phyloP scores from a whole-genome alignment of 257 asterid species.

The Penstemon davidsonii region DNA sequence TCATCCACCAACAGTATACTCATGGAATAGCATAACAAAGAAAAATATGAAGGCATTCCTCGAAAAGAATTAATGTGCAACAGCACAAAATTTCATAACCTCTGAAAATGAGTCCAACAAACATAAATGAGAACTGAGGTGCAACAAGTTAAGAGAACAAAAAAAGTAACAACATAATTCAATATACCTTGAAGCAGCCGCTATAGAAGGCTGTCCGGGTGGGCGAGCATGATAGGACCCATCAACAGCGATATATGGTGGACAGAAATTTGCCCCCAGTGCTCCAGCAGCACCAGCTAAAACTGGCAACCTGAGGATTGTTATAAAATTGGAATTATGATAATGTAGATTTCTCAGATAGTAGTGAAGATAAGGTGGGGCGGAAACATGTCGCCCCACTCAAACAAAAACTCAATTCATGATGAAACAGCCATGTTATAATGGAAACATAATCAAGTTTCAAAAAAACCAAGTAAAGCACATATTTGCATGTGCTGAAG shows the following conservation, averaged over 20 bases:
- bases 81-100: conserved; percentile 5
- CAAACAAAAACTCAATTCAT: not conserved
- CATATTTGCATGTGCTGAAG: not conserved
- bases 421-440: conserved; percentile 13
- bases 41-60: not conserved
- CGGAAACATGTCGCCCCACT: not conserved
- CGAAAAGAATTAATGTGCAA: not conserved
- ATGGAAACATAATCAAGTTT: not conserved
- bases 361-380: not conserved
- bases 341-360: not conserved
- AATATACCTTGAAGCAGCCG: conserved; percentile 62
- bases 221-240: conserved; percentile 74
- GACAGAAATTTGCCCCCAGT: conserved; percentile 73
- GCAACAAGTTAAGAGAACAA: conserved; percentile 3
- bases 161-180: not conserved
- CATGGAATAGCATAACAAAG: not conserved
- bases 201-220: conserved; percentile 61
- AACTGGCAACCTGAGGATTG: conserved; percentile 74
- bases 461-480: conserved; percentile 9
- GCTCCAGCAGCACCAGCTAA: conserved; percentile 96
- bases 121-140: not conserved
- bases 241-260: conserved; percentile 75
- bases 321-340: conserved; percentile 2
- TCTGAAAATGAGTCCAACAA: conserved; percentile 1
- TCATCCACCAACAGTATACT: too few relatives aligned